Evolutionary conservation across 2,329 filamentous ascomycete genomes (phyloP).

Genomic region (Aureobasidium zeae): DNA sequence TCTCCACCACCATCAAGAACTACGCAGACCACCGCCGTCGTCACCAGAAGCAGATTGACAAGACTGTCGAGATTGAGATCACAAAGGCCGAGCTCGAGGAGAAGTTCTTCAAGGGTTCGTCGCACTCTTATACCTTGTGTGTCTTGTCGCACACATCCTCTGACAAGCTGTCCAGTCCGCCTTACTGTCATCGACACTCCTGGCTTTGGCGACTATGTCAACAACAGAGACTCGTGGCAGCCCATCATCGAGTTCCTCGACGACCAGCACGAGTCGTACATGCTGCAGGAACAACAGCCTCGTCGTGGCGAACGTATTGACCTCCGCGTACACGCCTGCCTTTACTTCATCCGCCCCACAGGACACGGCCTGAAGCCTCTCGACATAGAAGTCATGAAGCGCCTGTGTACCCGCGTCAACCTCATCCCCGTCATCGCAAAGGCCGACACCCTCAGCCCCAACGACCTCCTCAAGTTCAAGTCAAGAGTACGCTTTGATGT

Average conservation of each 20-base stretch:
- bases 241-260: conserved; percentile 99
- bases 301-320: conserved; percentile 98
- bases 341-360: conserved; percentile 98
- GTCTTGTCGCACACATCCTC: background rate
- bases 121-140: background rate
- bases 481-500: conserved; percentile 61
- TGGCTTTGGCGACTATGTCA: conserved; percentile 98
- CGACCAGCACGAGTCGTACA: conserved; percentile 99
- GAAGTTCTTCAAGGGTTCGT: conserved; percentile 98
- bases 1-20: conserved; percentile 99
- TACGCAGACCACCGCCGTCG: conserved; percentile 99
- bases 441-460: conserved; percentile 91
- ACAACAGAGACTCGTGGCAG: conserved; percentile 99
- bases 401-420: conserved; percentile 94
- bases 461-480: conserved; percentile 90
- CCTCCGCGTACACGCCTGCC: conserved; percentile 91
- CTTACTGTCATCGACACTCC: conserved; percentile 98
- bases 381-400: conserved; percentile 99
- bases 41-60: conserved; percentile 98
- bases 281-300: conserved; percentile 99
- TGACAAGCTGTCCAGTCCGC: conserved; percentile 56
- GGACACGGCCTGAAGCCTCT: conserved; percentile 97
- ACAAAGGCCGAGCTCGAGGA: conserved; percentile 99
- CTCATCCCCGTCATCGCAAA: conserved; percentile 97
- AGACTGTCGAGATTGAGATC: conserved; percentile 99